phyloP scores from a whole-genome alignment of 2,329 filamentous ascomycete species.

The Chaetomium strumarium region DNA sequence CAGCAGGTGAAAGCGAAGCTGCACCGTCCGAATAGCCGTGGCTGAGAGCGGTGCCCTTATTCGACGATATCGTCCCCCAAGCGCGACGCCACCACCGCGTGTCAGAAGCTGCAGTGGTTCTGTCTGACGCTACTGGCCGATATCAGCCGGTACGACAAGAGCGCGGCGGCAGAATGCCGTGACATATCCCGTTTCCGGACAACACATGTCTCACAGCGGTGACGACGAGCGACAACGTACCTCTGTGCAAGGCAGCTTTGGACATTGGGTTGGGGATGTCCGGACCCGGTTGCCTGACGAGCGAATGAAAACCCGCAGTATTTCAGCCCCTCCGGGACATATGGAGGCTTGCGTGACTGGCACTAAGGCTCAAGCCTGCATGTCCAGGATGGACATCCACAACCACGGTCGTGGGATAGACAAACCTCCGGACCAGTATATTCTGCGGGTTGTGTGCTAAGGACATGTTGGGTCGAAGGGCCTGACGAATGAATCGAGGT shows the following conservation, averaged over 20 bases:
- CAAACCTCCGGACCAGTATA: neutral
- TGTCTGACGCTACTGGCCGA: constrained; percentile 3
- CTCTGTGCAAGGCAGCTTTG: constrained; percentile 5
- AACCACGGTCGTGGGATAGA: constrained; percentile 9
- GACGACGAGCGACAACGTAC: constrained; percentile 1
- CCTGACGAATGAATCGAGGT: neutral
- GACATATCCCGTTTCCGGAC: constrained; percentile 11
- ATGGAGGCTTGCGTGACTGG: neutral
- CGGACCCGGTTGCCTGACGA: constrained; percentile 13
- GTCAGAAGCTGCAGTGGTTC: constrained; percentile 1
- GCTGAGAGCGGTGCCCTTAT: neutral
- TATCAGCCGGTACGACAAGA: constrained; percentile 1
- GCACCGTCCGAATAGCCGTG: neutral
- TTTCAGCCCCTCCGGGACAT: neutral
- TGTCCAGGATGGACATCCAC: neutral
- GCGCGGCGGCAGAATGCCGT: constrained; percentile 11
- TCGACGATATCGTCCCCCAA: neutral
- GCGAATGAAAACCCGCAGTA: constrained; percentile 13
- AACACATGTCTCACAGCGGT: constrained; percentile 15
- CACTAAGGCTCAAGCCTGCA: neutral
- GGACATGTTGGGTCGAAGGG: neutral
- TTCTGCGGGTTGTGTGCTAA: neutral
- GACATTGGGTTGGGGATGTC: constrained; percentile 27
- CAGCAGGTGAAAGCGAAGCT: neutral
- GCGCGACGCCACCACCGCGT: constrained; percentile 5